Percentiles rank a stretch among this genome's conserved stretches.
These are phyloP conservation scores for Leptomonas pyrrhocoris DNA, from an alignment of 208 protist species.

Conservation along the genomic window DNA sequence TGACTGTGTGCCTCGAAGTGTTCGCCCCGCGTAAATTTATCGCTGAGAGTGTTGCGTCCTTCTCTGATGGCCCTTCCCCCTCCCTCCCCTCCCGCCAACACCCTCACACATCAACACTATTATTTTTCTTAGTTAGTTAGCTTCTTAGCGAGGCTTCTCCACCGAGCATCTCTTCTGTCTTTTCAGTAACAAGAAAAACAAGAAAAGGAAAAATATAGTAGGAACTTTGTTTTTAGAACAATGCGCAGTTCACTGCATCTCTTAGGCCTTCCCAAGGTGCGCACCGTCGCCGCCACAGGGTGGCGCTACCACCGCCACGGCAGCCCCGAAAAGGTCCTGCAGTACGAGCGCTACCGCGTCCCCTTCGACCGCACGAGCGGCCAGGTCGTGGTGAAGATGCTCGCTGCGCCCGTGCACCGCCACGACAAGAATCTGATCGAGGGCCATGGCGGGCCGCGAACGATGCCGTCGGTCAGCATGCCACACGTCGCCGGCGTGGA, in stretches of 20 bases:
- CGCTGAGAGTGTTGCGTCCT: too few relatives aligned
- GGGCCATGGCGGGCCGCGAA: conserved; percentile 75
- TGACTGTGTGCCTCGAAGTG: too few relatives aligned
- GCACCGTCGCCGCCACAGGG: conserved; percentile 81
- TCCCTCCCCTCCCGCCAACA: background rate
- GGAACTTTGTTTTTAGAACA: too few relatives aligned
- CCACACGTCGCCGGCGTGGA: conserved; percentile 91
- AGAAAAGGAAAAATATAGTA: too few relatives aligned
- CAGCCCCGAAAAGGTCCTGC: conserved; percentile 71
- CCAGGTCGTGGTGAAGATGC: conserved; percentile 95
- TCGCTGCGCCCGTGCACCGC: conserved; percentile 95
- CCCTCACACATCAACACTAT: too few relatives aligned
- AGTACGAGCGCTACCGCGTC: conserved; percentile 84
- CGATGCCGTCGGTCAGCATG: conserved; percentile 21
- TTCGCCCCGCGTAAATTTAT: too few relatives aligned
- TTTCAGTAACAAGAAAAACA: too few relatives aligned
- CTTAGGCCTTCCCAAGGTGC: conserved; percentile 49
- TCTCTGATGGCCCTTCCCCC: too few relatives aligned
- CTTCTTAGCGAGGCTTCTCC: background rate
- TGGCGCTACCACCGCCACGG: conserved; percentile 90
- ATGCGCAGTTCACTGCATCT: conserved; percentile 22
- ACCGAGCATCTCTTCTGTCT: too few relatives aligned
- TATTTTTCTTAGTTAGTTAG: background rate
- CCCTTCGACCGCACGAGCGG: conserved; percentile 82
- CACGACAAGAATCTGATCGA: conserved; percentile 96